Evolutionary conservation across 1,284 basidiomycete genomes (phyloP), one percentile per base, ranked within the genome.

Genomic region (Cutaneotrichosporon cavernicola): DNA sequence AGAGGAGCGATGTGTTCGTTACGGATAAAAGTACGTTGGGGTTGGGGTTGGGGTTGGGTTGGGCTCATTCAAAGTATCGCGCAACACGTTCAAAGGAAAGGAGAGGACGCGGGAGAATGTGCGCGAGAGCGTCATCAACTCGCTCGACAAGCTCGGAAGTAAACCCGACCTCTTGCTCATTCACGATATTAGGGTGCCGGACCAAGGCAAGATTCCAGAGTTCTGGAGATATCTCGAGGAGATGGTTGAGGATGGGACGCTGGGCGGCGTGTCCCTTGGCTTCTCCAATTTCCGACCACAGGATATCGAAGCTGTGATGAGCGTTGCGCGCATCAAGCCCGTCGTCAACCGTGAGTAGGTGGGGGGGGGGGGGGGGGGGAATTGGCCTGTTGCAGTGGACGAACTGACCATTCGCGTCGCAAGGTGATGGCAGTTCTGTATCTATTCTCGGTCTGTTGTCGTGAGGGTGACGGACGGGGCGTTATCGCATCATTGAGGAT

Each of bases 261-360:
- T 91, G 70, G 89, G 72, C 58, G 72, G 89, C n/a, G 83, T 72
- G 61, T 71, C 68, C 13, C 70, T 81, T 60, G 80, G 78, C 22
- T 74, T 81, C 10, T 70, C 68, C 60, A 80, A 80, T 69, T 81
- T 76, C 63, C 70, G 76, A 18, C 68, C 77, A 1, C 67, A 73
- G 63, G 78, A 80, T 60, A 55, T 80, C 34, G 65, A 80, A 50
- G 72, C 66, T 26, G 68, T 79, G 4, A 51, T 78, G 14, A 62
- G 64, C 40, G 70, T 73, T 2, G 88, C 86, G 4, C 85, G 81
- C 31, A 80, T 90, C 58, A 74, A 84, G n/a, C 90, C 91, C 0
- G 86, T 86, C 9, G 85, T 89, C 7, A 92, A 93, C 75, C 67
- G 77, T 80, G 64, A 71, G 73, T 66, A 61, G 43, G 2, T 5